Base-by-base conservation (phyloP, 2,329 filamentous ascomycete genomes). In the Colletotrichum plurivorum region DNA sequence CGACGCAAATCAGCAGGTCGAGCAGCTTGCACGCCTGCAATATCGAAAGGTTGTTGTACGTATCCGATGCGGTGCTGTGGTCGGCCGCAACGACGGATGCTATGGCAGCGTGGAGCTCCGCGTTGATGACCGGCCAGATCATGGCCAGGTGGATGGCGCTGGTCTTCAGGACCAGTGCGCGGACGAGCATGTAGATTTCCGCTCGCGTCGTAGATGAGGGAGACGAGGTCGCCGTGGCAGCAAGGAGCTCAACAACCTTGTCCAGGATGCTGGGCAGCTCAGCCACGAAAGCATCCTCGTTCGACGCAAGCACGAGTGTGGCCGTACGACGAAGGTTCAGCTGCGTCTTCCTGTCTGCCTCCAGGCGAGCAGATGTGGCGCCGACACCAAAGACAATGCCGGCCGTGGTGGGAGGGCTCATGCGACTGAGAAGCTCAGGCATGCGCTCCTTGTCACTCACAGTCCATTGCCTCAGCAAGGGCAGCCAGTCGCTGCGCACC, bases 321-420 rank as follows among this genome's bases (percentile, higher is more conserved):
- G 94, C 90, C 54, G 97, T 90, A 54, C 96, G 89, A 13, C 95
- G 92, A 18, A 99, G 87, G 72, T 94, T 97, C 36, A 97, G 87
- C 80, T 98, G 95, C 1, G 95, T 94, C 80, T 92, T 96, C 67
- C 95, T 92, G 79, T 99, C 96, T 6, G 97, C 94, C 81, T 99
- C 96, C n/a, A 97, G 88, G 67, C 96, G 88, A 43, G 96, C 96
- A 51, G 95, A 97, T 22, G 94, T 94, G 7, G 96, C 96, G 12
- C 97, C 97, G 0, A 99, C 96, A n/a, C 96, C 96, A 76, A 99
- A 99, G 78, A 99, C 95, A 73, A 99, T 97, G 9, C 96, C 96
- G 0, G 97, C 96, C 15, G 95, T 95, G 1, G 95, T 94, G 6
- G 96, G 96, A 4, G 95, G 89, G 6, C 91, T 91, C 71, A 99